Conservation (phyloP, 148 eudicot species). For the Nyssa sinensis region DNA sequence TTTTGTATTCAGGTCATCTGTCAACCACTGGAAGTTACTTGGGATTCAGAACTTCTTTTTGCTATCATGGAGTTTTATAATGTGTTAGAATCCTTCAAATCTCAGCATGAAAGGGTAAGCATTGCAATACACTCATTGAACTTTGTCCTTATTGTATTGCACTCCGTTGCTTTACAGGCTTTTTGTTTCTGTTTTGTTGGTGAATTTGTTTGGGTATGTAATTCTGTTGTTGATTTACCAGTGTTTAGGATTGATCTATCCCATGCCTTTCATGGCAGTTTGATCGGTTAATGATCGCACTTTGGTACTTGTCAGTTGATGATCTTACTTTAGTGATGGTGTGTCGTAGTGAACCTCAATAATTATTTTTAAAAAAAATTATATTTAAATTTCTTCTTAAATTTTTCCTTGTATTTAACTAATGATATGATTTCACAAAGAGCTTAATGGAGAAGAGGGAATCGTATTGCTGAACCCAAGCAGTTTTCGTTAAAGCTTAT, state of each 20-base stretch:
- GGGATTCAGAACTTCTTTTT: slow-evolving; percentile 47
- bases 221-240: neutral
- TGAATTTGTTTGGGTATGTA: neutral
- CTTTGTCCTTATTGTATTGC: neutral
- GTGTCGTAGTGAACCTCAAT: neutral
- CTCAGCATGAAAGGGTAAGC: slow-evolving; percentile 64
- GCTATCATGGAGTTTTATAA: slow-evolving; percentile 54
- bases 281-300: neutral
- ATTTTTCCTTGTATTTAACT: neutral
- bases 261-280: neutral
- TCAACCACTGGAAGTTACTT: slow-evolving; percentile 58
- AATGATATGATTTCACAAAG: neutral
- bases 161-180: neutral
- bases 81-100: slow-evolving; percentile 39
- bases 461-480: neutral
- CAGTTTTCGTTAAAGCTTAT: neutral
- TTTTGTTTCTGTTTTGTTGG: neutral
- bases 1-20: slow-evolving; percentile 52
- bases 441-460: neutral
- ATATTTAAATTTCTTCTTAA: neutral
- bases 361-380: too few relatives aligned
- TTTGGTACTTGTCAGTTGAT: neutral
- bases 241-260: neutral
- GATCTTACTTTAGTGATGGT: neutral
- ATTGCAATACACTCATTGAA: neutral